Percentiles rank a stretch among this genome's conserved stretches.
These are phyloP conservation scores for Luffa acutangula DNA, from an alignment of 306 rosid genomes.

Conservation along the genomic window DNA sequence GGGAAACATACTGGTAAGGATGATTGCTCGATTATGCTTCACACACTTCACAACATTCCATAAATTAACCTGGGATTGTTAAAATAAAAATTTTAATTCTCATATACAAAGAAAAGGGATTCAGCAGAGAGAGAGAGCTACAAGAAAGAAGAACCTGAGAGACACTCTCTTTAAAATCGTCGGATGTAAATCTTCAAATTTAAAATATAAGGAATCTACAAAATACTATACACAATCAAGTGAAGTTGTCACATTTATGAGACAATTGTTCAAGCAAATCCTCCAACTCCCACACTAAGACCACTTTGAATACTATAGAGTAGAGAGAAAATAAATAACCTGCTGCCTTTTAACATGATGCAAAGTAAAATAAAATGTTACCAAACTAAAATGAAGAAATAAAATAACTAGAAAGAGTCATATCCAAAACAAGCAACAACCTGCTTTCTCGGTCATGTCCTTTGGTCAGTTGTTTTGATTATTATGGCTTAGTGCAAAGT, in stretches of 20 bases:
- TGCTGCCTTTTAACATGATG: background rate
- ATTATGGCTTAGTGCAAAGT: too few relatives aligned
- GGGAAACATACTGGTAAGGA: slow-evolving; percentile 59
- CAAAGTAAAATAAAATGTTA: background rate
- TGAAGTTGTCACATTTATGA: background rate
- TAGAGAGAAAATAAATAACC: background rate
- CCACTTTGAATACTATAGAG: background rate
- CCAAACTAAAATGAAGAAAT: background rate
- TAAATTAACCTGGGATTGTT: slow-evolving; percentile 11
- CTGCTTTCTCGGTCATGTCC: too few relatives aligned
- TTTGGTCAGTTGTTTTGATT: too few relatives aligned
- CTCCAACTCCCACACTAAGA: background rate
- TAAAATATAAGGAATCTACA: background rate
- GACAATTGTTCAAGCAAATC: background rate
- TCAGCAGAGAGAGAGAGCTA: too few relatives aligned
- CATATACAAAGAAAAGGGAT: too few relatives aligned
- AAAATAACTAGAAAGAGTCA: background rate
- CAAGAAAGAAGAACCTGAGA: too few relatives aligned
- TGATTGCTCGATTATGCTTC: slow-evolving; percentile 76
- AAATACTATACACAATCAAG: background rate
- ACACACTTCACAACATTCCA: slow-evolving; percentile 80
- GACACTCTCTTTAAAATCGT: too few relatives aligned
- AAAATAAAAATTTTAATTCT: too few relatives aligned
- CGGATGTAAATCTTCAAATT: background rate
- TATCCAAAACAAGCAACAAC: too few relatives aligned